Percentiles rank a stretch among this genome's conserved stretches.
These are phyloP conservation scores for Triangularia setosa DNA, from an alignment of 2,329 filamentous ascomycete genomes.

Conservation along the genomic window DNA sequence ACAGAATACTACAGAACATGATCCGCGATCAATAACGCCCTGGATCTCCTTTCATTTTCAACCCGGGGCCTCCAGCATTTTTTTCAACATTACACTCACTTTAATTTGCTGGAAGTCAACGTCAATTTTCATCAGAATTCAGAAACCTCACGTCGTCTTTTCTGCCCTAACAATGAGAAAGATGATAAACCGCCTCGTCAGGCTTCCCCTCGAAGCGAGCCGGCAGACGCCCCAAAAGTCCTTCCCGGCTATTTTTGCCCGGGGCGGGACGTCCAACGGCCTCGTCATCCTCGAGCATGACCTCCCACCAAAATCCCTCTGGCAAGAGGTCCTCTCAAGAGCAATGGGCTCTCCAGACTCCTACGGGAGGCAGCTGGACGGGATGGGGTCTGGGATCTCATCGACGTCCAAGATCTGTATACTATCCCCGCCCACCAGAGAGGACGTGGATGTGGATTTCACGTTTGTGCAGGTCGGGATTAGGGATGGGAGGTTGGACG, in stretches of 20 bases:
- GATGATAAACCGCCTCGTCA: background rate
- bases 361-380: constrained; percentile 67
- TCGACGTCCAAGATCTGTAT: constrained; percentile 69
- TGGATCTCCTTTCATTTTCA: too few species aligned
- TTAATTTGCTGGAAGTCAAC: too few species aligned
- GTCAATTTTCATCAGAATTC: too few species aligned
- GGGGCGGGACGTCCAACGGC: constrained; percentile 32
- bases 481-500: constrained; percentile 56
- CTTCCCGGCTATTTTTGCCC: constrained; percentile 30
- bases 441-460: constrained; percentile 38
- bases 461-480: constrained; percentile 69
- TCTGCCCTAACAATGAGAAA: background rate
- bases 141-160: too few species aligned
- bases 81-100: background rate
- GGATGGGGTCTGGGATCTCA: constrained; percentile 65
- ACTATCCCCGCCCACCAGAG: constrained; percentile 41
- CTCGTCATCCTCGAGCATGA: constrained; percentile 25
- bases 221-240: background rate
- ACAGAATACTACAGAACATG: background rate
- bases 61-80: too few species aligned
- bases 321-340: constrained; percentile 25
- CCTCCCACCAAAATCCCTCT: constrained; percentile 24
- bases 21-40: background rate
- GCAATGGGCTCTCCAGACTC: constrained; percentile 64
- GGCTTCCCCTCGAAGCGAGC: background rate